Base-by-base conservation (phyloP, 2,329 filamentous ascomycete species). In the Magnaporthiopsis rhizophila region DNA sequence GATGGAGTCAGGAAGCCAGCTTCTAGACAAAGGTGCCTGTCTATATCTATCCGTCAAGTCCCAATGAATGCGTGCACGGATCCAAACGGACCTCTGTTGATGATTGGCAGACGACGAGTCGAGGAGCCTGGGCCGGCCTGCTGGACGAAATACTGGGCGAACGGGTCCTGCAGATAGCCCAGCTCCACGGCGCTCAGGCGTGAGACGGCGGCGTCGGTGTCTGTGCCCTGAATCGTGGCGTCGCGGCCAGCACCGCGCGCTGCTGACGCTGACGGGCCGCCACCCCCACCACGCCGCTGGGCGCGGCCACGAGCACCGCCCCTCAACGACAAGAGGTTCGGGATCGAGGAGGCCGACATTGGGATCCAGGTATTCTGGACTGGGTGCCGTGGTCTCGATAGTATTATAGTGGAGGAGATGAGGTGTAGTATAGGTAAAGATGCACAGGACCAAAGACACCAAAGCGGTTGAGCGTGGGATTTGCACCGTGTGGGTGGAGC, bases 141-240 rank as follows among this genome's bases (percentile, higher is more conserved):
- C 64, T 83, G 79, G 2, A 89, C 87, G 73, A 97, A 92, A 64
- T 82, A 81, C 63, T 78, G 78, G 2, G 92, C 92, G 77, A 89
- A 98, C 0, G 84, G 84, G 72, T 99, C 95, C 2, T 90, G 78
- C 1, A 99, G 80, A 74, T 98, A 98, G 38, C 92, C 92, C 62
- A 92, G 74, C 65, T 89, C 85, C 21, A 98, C 92, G 15, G 94
- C 94, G 74, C 93, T 98, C 75, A 96, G 79, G 50, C 95, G 86
- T 36, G 92, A 97, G 58, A 92, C 86, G 65, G 91, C 91, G 32
- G 95, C 95, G 79, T 99, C 95, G 66, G 88, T 88, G 76, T 99
- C 95, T 3, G 95, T 99, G 67, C 88, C 87, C 75, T 96, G 94
- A 65, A 99, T 88, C 57, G 89, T 84, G 65, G 83, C 80, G 76